phyloP scores from a whole-genome alignment of 257 asterid genomes.

The Lithospermum erythrorhizon region DNA sequence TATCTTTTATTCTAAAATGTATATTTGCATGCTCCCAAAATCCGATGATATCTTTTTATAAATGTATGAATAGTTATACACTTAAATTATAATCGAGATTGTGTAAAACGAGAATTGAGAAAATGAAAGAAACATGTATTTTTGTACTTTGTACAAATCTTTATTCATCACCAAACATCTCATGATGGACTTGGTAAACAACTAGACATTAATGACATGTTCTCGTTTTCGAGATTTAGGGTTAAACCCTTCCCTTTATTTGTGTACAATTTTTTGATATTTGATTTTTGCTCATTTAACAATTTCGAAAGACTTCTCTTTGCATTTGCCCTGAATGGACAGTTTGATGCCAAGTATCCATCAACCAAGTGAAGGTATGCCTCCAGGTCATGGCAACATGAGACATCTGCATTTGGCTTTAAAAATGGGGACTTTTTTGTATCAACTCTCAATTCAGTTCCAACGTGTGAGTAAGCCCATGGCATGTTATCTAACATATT shows the following conservation, averaged over 20 bases:
- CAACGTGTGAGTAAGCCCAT: constrained; percentile 86
- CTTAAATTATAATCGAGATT: no score
- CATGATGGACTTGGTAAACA: constrained; percentile 81
- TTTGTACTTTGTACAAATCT: not conserved
- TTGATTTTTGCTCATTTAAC: constrained; percentile 59
- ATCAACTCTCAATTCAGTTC: constrained; percentile 57
- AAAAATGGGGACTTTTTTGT: constrained; percentile 76
- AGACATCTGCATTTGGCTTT: constrained; percentile 64
- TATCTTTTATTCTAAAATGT: no score
- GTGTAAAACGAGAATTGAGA: no score
- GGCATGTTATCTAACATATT: constrained; percentile 58
- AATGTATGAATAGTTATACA: no score
- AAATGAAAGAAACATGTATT: no score
- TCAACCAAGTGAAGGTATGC: constrained; percentile 84
- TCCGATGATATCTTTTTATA: no score
- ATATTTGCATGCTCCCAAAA: no score
- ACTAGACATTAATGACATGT: constrained; percentile 20
- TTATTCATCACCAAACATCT: not conserved
- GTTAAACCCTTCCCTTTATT: constrained; percentile 45
- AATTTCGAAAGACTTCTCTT: constrained; percentile 69
- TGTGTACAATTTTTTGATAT: constrained; percentile 64
- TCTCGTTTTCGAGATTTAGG: constrained; percentile 33
- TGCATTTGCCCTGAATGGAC: constrained; percentile 77
- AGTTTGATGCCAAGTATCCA: constrained; percentile 68
- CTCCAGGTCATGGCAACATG: constrained; percentile 92